Percentiles rank a stretch among this genome's conserved stretches.
Evolutionary conservation across 768 basidiomycete genomes (phyloP).

Genomic region (Neoboletus brunneissimus): DNA sequence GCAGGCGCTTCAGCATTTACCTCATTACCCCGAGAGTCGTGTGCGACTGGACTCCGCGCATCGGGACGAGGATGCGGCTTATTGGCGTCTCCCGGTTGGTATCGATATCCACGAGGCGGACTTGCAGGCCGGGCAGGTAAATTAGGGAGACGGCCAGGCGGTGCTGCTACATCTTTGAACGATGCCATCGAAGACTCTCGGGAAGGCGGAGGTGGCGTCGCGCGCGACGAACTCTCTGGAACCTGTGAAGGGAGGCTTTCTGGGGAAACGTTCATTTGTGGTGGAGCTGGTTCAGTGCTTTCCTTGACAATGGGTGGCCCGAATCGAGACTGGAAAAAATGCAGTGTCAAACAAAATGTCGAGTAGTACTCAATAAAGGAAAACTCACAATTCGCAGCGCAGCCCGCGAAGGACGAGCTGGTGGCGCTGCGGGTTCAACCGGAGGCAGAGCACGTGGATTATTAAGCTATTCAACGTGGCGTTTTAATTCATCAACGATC

Average conservation of each 20-base stretch:
- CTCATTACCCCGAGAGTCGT: slow-evolving; percentile 1
- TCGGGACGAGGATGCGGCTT: slow-evolving; percentile 1
- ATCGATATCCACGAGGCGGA: slow-evolving; percentile 13
- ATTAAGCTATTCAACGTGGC: slow-evolving; percentile 5
- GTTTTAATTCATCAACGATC: slow-evolving; percentile 1
- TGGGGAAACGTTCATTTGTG: slow-evolving; percentile 8
- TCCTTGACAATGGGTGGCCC: slow-evolving; percentile 31
- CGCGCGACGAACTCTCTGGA: slow-evolving; percentile 19
- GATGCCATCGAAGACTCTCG: slow-evolving; percentile 29
- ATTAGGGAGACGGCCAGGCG: slow-evolving; percentile 12
- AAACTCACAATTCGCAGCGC: slow-evolving; percentile 17
- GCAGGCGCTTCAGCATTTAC: background rate
- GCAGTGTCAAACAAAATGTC: background rate
- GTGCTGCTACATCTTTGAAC: slow-evolving; percentile 6
- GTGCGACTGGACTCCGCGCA: background rate
- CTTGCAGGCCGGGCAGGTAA: slow-evolving; percentile 25
- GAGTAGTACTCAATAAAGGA: background rate
- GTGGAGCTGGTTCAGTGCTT: slow-evolving; percentile 4
- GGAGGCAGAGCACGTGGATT: slow-evolving; percentile 4
- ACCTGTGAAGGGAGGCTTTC: slow-evolving; percentile 16
- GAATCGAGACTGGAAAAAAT: slow-evolving; percentile 29
- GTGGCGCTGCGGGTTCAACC: slow-evolving; percentile 5
- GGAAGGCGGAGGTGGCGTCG: slow-evolving; percentile 29
- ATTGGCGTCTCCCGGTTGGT: slow-evolving; percentile 8
- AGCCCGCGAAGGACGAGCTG: slow-evolving; percentile 17